Conservation (phyloP, 805 yeast genomes). For the Wickerhamomyces silvicola region DNA sequence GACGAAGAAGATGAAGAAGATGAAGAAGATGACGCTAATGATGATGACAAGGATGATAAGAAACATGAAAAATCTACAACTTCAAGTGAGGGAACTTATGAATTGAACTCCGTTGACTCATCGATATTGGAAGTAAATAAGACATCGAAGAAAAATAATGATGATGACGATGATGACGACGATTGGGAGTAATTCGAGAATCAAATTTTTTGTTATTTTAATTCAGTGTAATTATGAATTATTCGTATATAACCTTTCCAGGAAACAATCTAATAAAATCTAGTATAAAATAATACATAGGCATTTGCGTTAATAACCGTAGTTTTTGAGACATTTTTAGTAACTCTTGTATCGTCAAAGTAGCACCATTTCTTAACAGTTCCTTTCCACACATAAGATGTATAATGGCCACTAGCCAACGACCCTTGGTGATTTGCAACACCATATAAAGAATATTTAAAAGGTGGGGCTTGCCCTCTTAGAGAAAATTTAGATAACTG, state of each 20-base stretch:
- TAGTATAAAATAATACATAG: conserved; percentile 72
- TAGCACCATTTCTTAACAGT: conserved; percentile 55
- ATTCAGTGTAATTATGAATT: background rate
- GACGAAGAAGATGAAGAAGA: conserved; percentile 15
- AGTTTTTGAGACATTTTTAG: conserved; percentile 39
- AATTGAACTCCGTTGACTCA: conserved; percentile 29
- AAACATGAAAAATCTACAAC: conserved; percentile 22
- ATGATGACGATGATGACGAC: conserved; percentile 50
- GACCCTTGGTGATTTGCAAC: conserved; percentile 84
- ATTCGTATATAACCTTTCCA: background rate
- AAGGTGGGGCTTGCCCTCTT: conserved; percentile 77
- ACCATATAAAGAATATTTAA: conserved; percentile 67
- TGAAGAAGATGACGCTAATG: conserved; percentile 23
- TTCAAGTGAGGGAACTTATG: conserved; percentile 35
- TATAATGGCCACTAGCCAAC: conserved; percentile 83
- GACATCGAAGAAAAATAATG: too few relatives aligned
- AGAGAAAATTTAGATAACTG: conserved; percentile 46
- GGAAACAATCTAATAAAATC: conserved; percentile 20
- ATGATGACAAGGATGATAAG: conserved; percentile 42
- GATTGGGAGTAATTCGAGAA: conserved; percentile 47
- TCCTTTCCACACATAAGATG: conserved; percentile 69
- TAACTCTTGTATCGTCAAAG: conserved; percentile 74
- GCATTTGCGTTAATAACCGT: conserved; percentile 69
- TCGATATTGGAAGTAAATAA: conserved; percentile 29
- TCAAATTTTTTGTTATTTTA: background rate